Conservation (phyloP, 768 basidiomycete genomes). For the Hericium rajendrae region DNA sequence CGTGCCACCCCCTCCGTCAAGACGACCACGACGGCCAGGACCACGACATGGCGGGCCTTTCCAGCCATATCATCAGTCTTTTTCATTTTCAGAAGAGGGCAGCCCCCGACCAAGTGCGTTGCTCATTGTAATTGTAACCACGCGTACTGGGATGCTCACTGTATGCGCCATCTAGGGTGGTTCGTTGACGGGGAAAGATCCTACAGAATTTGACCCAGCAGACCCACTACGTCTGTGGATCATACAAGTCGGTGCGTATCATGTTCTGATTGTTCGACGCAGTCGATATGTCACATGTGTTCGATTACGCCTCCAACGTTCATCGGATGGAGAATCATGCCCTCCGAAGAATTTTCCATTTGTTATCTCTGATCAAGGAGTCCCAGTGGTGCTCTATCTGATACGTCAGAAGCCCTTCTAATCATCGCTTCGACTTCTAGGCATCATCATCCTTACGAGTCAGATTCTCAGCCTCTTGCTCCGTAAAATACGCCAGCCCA, state of each 20-base stretch:
- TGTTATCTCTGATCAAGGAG: neutral
- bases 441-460: constrained; percentile 75
- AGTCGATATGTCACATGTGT: too few species aligned
- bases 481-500: constrained; percentile 74
- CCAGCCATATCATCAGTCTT: constrained; percentile 1
- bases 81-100: neutral
- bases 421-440: constrained; percentile 23
- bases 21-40: neutral
- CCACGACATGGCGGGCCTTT: constrained; percentile 5
- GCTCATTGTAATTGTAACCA: neutral
- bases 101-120: constrained; percentile 13
- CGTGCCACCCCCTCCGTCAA: neutral
- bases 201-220: constrained; percentile 46
- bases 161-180: constrained; percentile 43
- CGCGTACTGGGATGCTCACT: neutral
- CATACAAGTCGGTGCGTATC: constrained; percentile 59
- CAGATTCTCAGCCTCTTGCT: constrained; percentile 67
- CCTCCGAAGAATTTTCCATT: neutral
- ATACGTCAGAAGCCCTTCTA: neutral
- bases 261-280: too few species aligned
- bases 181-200: constrained; percentile 66
- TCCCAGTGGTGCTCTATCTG: neutral
- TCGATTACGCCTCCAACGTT: too few species aligned
- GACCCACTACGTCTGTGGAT: constrained; percentile 77
- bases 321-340: too few species aligned